Base-by-base conservation (phyloP, 306 rosid genomes). In the Malus orientalis region DNA sequence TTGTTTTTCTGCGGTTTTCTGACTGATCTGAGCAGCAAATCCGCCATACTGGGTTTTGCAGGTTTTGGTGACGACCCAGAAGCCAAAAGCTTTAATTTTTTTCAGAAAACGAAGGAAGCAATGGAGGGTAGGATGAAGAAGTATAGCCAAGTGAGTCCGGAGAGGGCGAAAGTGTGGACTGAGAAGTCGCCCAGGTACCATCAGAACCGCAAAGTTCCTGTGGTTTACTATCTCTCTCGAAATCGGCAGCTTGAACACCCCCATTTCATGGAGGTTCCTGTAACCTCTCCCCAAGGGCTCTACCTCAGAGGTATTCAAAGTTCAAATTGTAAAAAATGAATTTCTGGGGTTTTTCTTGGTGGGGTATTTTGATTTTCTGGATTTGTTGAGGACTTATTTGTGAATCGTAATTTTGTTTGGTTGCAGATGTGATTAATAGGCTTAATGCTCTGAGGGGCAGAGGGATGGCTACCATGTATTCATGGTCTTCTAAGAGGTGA, bases 401-500 rank as follows among this genome's bases (percentile, higher is more conserved):
- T 53, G 16, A 12, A 18, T 20, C 4, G 8, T 6, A 44, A 60
- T 54, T n/a, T 27, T 69, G 57, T 47, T 74, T 61, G 78, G 57
- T 71, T 71, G 82, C 84, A 94, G 98, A 94, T 90, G 94, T 91
- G 85, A 88, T 88, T 80, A 86, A 78, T 55, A 91, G 79, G 86
- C 98, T 94, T 36, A 83, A 94, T 40, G 72, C 83, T 73, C 84
- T 88, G 78, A 86, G 98, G 85, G 98, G 98, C 70, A 91, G 94
- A 88, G 98, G 98, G 81, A 90, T 94, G 88, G 89, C 96, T 82
- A 81, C 89, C 68, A 58, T 86, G 86, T 91, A 91, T 76, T 85
- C 98, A 74, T 94, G 98, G 98, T 91, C 98, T 64, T 94, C 91
- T 66, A 94, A 94, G 80, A 94, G 98, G 98, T 90, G 62, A 27